Evolutionary conservation across 768 basidiomycete genomes (phyloP).

Genomic region (Mycena chlorophos): DNA sequence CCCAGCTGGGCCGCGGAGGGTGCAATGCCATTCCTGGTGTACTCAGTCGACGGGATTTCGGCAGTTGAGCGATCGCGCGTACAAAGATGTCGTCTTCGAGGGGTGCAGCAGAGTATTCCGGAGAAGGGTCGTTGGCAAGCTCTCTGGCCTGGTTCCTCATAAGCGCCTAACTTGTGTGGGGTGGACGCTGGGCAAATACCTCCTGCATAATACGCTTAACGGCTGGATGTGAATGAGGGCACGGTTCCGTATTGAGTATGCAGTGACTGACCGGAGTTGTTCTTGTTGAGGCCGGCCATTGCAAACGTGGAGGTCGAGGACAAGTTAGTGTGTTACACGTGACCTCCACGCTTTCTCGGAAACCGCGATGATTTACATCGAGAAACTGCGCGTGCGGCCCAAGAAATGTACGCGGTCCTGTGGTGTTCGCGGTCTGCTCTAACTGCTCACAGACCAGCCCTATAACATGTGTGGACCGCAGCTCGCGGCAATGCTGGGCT

Average conservation of each 20-base stretch:
- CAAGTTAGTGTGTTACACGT: neutral
- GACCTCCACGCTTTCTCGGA: neutral
- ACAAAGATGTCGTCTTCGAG: constrained; percentile 93
- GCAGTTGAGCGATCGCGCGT: constrained; percentile 31
- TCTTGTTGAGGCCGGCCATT: constrained; percentile 68
- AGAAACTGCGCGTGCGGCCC: constrained; percentile 78
- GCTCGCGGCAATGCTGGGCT: constrained; percentile 77
- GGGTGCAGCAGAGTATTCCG: constrained; percentile 84
- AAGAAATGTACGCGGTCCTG: constrained; percentile 57
- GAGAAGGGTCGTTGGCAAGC: constrained; percentile 78
- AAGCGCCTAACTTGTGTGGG: neutral
- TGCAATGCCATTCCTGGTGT: constrained; percentile 88
- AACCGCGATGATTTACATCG: constrained; percentile 65
- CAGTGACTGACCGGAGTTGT: constrained; percentile 71
- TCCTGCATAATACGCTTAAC: constrained; percentile 98
- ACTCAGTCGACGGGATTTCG: constrained; percentile 23
- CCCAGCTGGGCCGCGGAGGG: constrained; percentile 82
- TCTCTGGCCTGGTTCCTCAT: constrained; percentile 58
- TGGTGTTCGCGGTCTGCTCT: neutral
- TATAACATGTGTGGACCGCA: constrained; percentile 65
- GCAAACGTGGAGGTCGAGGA: constrained; percentile 14
- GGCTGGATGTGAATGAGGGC: constrained; percentile 43
- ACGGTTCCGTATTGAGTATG: constrained; percentile 5
- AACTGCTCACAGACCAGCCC: constrained; percentile 38
- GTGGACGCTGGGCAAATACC: constrained; percentile 14